Evolutionary conservation across 73 alveolate species (phyloP).

Genomic region (Diophrys appendiculata): DNA sequence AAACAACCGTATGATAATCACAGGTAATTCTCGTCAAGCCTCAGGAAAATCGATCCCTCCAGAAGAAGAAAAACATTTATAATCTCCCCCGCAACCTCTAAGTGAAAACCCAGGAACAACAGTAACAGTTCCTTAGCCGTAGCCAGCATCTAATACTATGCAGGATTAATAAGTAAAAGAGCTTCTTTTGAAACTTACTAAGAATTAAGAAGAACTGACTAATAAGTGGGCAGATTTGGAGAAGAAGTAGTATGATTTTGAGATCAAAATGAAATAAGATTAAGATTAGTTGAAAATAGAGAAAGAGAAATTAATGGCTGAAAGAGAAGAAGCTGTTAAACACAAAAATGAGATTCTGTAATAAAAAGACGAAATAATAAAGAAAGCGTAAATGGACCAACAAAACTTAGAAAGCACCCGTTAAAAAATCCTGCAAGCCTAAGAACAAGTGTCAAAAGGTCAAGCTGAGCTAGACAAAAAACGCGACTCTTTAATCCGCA

Average conservation of each 20-base stretch:
- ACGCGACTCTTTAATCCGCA: neutral
- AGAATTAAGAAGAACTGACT: slow-evolving; percentile 24
- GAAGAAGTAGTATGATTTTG: slow-evolving; percentile 38
- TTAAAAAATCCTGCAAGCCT: neutral
- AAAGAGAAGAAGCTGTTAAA: neutral
- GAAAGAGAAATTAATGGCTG: slow-evolving; percentile 4
- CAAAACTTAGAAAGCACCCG: neutral
- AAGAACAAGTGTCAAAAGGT: no score
- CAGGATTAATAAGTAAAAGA: slow-evolving; percentile 27
- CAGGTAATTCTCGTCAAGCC: neutral
- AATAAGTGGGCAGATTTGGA: slow-evolving; percentile 41
- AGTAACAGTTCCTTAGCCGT: neutral
- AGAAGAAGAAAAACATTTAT: no score
- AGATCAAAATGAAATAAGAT: slow-evolving; percentile 4
- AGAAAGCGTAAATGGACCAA: neutral
- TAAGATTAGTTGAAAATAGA: slow-evolving; percentile 4
- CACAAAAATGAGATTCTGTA: neutral
- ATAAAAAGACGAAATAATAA: slow-evolving; percentile 5
- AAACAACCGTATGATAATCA: slow-evolving; percentile 1
- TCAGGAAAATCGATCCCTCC: no score
- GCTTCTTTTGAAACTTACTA: neutral
- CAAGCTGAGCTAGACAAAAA: neutral
- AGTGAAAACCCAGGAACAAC: neutral
- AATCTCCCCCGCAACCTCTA: no score
- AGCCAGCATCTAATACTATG: neutral